Percentiles rank a stretch among this genome's conserved stretches.
phyloP scores from a whole-genome alignment of 345 rosid genomes.

The Reutealis trisperma region DNA sequence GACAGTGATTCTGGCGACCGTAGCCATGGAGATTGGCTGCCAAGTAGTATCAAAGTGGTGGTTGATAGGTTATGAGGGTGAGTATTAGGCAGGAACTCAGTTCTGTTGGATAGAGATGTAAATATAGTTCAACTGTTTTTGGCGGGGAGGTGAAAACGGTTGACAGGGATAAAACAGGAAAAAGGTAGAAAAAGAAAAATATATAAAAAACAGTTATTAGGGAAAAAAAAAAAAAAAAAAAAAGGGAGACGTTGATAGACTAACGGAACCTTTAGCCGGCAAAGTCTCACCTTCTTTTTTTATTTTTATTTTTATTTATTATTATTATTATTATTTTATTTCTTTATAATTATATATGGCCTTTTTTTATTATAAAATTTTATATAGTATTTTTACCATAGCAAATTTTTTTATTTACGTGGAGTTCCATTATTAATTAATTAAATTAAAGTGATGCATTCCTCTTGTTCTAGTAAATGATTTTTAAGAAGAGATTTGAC shows the following conservation, averaged over 20 bases:
- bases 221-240: slow-evolving; percentile 9
- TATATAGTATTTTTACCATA: slow-evolving; percentile 20
- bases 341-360: slow-evolving; percentile 17
- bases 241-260: slow-evolving; percentile 43
- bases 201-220: slow-evolving; percentile 17
- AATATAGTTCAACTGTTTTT: slow-evolving; percentile 54
- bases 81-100: not conserved
- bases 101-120: slow-evolving; percentile 50
- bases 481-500: no score
- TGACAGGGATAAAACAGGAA: slow-evolving; percentile 19
- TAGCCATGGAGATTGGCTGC: slow-evolving; percentile 58
- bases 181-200: not conserved
- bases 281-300: slow-evolving; percentile 23
- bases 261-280: slow-evolving; percentile 26
- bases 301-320: no score
- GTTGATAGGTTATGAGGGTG: slow-evolving; percentile 45
- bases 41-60: slow-evolving; percentile 52
- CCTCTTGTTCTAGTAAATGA: slow-evolving; percentile 9
- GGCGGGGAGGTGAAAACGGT: slow-evolving; percentile 45
- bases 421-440: slow-evolving; percentile 22
- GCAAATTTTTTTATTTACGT: slow-evolving; percentile 30
- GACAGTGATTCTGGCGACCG: slow-evolving; percentile 40
- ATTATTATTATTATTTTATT: slow-evolving; percentile 35
- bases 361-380: not conserved
- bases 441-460: slow-evolving; percentile 36